Evolutionary conservation across 768 basidiomycete genomes (phyloP).

Genomic region (Udeniomyces megalosporus): DNA sequence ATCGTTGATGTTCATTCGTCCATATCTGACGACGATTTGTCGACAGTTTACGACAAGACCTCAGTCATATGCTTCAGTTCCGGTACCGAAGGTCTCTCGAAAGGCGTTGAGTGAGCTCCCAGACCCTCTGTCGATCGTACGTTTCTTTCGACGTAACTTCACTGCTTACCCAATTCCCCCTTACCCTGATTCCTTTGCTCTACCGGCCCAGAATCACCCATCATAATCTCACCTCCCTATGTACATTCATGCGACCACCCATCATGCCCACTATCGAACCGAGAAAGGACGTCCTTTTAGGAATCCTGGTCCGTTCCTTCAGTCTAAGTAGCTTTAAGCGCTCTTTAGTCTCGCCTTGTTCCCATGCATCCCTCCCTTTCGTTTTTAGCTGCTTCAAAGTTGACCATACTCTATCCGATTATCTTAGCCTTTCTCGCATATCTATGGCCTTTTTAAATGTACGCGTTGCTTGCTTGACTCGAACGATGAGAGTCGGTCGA

Average conservation of each 20-base stretch:
- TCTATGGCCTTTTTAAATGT: constrained; percentile 15
- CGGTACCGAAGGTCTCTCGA: constrained; percentile 27
- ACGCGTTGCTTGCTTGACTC: background rate
- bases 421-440: constrained; percentile 10
- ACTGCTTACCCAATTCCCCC: background rate
- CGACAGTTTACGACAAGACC: constrained; percentile 19
- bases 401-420: background rate
- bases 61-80: constrained; percentile 29
- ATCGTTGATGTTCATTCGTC: too few relatives aligned
- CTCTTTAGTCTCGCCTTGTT: too few relatives aligned
- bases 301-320: constrained; percentile 33
- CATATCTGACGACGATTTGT: too few relatives aligned
- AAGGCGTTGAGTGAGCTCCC: constrained; percentile 23
- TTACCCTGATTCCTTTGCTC: too few relatives aligned
- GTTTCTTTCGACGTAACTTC: background rate
- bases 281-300: constrained; percentile 41
- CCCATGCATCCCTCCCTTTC: constrained; percentile 32
- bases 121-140: background rate
- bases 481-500: constrained; percentile 11
- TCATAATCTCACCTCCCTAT: constrained; percentile 46
- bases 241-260: constrained; percentile 36
- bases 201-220: constrained; percentile 25
- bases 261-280: constrained; percentile 34
- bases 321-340: too few relatives aligned
- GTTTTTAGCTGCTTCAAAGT: background rate